These are phyloP conservation scores for Globisporangium abappressorium DNA, from an alignment of 352 stramenopile species.

Conservation along the genomic window DNA sequence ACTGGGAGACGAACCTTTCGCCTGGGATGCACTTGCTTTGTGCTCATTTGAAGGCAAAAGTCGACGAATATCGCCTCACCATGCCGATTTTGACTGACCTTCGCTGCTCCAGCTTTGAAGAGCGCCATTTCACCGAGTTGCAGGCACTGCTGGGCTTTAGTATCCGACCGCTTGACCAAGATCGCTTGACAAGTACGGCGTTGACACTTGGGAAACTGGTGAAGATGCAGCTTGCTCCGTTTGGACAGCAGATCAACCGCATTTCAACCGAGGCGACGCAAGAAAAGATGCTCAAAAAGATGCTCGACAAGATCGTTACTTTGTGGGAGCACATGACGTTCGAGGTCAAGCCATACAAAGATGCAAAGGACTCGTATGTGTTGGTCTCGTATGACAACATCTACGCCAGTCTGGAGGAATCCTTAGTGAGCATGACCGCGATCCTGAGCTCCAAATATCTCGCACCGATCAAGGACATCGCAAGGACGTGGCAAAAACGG, in stretches of 20 bases:
- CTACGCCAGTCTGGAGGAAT: conserved; percentile 85
- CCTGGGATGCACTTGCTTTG: conserved; percentile 46
- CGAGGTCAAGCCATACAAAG: conserved; percentile 89
- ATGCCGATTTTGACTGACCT: conserved; percentile 76
- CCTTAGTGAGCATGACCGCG: conserved; percentile 86
- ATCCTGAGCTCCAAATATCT: conserved; percentile 90
- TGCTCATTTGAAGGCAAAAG: conserved; percentile 59
- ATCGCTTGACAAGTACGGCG: conserved; percentile 2
- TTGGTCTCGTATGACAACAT: conserved; percentile 77
- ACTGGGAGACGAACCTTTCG: conserved; percentile 51
- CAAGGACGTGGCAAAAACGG: conserved; percentile 59
- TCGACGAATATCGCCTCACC: conserved; percentile 81
- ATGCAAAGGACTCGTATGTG: conserved; percentile 87
- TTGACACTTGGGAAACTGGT: conserved; percentile 85
- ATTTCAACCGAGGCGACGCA: conserved; percentile 87
- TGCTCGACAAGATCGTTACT: conserved; percentile 82
- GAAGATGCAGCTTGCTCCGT: conserved; percentile 70
- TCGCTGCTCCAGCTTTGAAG: conserved; percentile 54
- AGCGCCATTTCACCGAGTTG: conserved; percentile 57
- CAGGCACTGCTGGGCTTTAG: conserved; percentile 74
- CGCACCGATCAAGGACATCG: conserved; percentile 70
- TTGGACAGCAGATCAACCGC: conserved; percentile 70
- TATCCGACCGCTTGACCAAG: conserved; percentile 36
- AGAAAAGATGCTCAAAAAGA: conserved; percentile 84
- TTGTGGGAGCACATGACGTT: conserved; percentile 87